Evolutionary conservation across 2,329 filamentous ascomycete species (phyloP), one percentile per base, ranked within the genome.

Genomic region (Teratosphaeria nubilosa): DNA sequence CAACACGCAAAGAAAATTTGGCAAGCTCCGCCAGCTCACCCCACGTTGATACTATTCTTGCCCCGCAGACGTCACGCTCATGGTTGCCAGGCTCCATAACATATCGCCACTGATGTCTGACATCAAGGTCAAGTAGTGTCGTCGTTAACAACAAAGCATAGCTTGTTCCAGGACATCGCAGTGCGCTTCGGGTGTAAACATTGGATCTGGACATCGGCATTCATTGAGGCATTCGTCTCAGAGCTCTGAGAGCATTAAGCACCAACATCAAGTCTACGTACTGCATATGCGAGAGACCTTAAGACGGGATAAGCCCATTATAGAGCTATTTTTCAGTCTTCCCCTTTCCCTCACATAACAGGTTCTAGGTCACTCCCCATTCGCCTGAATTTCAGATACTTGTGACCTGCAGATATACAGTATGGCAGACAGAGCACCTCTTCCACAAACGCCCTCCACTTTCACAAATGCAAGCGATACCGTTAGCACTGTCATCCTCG

Each of bases 401-500:
- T 32, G 11, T 14, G 14, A 53, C 14, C 51, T 27, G 11, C 7
- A 30, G 13, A 5, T 41, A 14, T 11, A 55, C 32, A 50, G 32
- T 10, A 55, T 50, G 54, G 54, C 34, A 24, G 16, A 9, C 24
- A 14, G 16, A 31, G 51, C 51, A 14, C 25, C 24, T 11, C 22
- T 51, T 5, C 20, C 55, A 30, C 56, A 59, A 24, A 34, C 48
- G 32, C 61, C 61, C 48, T 63, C 62, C 48, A 51, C 51, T 56
- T 57, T 57, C 55, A 55, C 56, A 5, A 59, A 58, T 41, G 20
- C 37, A 24, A 54, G 61, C 34, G 63, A 59, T 25, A 78, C 74
- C 71, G 75, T 81, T 64, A 70, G 77, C 13, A 88, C 83, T 1
- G 78, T 88, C 14, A 87, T 89, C 55, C 70, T 90, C 37, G 87